These are phyloP conservation scores for Mytilinidion resinicola DNA, from an alignment of 495 filamentous ascomycete genomes.

Conservation along the genomic window DNA sequence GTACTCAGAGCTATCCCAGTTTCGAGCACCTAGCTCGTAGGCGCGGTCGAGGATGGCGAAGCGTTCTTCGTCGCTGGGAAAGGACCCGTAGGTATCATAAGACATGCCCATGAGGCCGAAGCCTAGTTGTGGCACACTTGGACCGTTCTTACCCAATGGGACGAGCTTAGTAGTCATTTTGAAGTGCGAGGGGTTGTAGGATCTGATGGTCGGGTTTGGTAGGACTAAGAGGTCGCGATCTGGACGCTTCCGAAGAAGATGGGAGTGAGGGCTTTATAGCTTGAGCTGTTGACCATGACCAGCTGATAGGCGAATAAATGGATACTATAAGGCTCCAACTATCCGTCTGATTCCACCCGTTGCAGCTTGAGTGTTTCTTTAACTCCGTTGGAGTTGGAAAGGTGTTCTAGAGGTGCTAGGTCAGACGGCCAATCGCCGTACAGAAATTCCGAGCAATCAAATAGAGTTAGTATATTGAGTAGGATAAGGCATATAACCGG, in stretches of 20 bases:
- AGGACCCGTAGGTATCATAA: conserved; percentile 35
- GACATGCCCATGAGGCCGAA: conserved; percentile 50
- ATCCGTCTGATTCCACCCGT: no score
- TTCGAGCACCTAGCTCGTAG: conserved; percentile 47
- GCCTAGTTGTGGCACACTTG: conserved; percentile 46
- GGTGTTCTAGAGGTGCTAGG: no score
- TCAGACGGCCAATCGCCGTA: no score
- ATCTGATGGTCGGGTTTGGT: neutral
- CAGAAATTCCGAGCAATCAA: no score
- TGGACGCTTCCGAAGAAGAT: neutral
- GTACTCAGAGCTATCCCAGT: conserved; percentile 58
- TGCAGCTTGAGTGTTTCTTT: no score
- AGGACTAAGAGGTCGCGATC: neutral
- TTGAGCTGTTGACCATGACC: no score
- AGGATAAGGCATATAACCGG: no score
- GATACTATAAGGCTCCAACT: no score
- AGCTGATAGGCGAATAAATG: no score
- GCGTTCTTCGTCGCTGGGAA: conserved; percentile 42
- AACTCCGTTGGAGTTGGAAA: no score
- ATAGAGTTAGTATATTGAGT: no score
- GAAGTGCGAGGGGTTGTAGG: neutral
- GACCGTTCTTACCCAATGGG: conserved; percentile 48
- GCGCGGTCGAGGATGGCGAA: conserved; percentile 49
- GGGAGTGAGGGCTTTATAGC: neutral
- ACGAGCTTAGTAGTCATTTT: conserved; percentile 3